Percentiles rank a stretch among this genome's conserved stretches.
These are phyloP conservation scores for Tulasnella sp. DNA, from an alignment of 768 basidiomycete genomes.

Conservation along the genomic window DNA sequence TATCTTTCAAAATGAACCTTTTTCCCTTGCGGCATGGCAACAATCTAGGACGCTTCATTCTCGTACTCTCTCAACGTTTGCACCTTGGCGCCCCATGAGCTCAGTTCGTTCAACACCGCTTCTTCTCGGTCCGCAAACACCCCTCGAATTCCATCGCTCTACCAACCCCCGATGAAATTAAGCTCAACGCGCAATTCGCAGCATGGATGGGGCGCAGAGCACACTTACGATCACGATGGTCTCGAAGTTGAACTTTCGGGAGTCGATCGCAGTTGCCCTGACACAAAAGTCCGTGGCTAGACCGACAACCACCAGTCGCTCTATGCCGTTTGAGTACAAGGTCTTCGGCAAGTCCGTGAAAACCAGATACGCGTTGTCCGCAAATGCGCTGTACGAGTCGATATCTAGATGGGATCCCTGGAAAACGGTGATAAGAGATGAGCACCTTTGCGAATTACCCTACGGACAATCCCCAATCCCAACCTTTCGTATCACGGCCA, in stretches of 20 bases:
- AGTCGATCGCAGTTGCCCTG: constrained; percentile 53
- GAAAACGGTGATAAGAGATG: background rate
- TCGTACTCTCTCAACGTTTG: constrained; percentile 17
- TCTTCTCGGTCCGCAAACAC: constrained; percentile 15
- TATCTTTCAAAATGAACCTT: background rate
- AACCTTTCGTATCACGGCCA: constrained; percentile 35
- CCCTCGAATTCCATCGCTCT: constrained; percentile 19
- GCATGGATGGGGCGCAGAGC: background rate
- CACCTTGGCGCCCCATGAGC: background rate
- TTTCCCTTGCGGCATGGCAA: background rate
- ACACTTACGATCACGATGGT: constrained; percentile 28
- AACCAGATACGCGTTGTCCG: constrained; percentile 50
- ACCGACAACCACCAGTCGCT: constrained; percentile 59
- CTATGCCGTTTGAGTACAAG: constrained; percentile 45
- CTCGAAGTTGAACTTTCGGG: constrained; percentile 47
- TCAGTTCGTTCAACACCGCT: constrained; percentile 13
- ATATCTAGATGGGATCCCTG: constrained; percentile 53
- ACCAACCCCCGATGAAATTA: background rate
- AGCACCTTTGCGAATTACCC: background rate
- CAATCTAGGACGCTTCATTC: background rate
- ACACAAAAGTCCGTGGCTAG: constrained; percentile 81
- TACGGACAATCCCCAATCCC: background rate
- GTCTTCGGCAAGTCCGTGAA: constrained; percentile 47
- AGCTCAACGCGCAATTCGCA: background rate
- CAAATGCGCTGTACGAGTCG: constrained; percentile 81